phyloP scores from a whole-genome alignment of 2,329 filamentous ascomycete genomes.

The Cordyceps tenuipes region DNA sequence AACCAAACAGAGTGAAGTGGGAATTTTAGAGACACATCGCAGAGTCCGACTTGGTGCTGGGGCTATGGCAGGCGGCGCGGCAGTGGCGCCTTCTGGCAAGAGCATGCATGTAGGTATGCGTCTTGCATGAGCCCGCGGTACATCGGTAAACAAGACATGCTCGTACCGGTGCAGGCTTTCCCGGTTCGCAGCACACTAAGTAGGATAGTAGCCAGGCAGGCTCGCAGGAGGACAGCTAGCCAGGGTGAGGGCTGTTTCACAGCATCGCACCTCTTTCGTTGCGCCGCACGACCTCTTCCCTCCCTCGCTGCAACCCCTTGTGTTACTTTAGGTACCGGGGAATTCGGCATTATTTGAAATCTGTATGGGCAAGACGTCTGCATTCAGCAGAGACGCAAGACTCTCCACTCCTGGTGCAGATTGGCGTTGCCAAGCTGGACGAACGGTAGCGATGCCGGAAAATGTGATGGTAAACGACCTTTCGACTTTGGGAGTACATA shows the following conservation, averaged over 20 bases:
- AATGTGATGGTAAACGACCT: not conserved
- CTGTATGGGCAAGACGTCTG: not conserved
- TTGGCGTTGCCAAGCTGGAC: not conserved
- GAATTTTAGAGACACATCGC: not conserved
- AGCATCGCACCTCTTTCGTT: not conserved
- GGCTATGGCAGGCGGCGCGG: not conserved
- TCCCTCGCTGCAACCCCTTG: not conserved
- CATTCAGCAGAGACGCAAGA: not conserved
- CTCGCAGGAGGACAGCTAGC: not conserved
- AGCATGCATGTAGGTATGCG: not conserved
- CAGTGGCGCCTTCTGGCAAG: not conserved
- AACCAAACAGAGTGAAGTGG: not conserved
- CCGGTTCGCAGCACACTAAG: not conserved
- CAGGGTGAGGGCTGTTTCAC: not conserved
- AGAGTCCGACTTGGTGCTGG: not conserved
- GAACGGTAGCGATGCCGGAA: not conserved
- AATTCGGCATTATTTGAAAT: not conserved
- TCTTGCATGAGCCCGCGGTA: not conserved
- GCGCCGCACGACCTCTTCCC: not conserved
- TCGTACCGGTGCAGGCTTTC: not conserved
- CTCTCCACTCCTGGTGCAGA: not conserved
- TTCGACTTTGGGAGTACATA: not conserved
- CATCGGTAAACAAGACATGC: not conserved
- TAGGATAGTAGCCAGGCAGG: not conserved
- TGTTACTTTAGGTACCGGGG: constrained; percentile 4